Conservation (phyloP, 2,329 filamentous ascomycete species). For the Fusarium graminum region DNA sequence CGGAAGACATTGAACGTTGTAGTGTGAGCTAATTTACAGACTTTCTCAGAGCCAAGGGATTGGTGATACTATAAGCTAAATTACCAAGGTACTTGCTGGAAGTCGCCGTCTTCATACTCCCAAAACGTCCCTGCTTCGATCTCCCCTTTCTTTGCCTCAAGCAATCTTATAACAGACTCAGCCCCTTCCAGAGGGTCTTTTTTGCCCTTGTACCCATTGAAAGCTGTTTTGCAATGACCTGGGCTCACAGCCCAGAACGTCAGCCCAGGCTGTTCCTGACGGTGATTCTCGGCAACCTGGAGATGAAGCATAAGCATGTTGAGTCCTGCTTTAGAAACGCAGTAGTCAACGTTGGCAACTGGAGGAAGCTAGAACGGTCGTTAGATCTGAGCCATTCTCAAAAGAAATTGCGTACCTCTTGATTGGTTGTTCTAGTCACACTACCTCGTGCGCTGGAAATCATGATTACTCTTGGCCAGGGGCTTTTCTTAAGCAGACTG, state of each 20-base stretch:
- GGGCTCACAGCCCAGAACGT: constrained; percentile 21
- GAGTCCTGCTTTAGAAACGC: constrained; percentile 11
- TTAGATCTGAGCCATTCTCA: not conserved
- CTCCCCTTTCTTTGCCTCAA: not conserved
- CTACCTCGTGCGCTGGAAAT: constrained; percentile 25
- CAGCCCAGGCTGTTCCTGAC: not conserved
- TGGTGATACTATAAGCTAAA: not conserved
- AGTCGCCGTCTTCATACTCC: constrained; percentile 7
- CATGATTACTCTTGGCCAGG: constrained; percentile 21
- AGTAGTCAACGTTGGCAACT: constrained; percentile 21
- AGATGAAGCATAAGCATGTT: constrained; percentile 22
- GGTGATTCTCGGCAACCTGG: not conserved
- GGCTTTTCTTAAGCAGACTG: not conserved
- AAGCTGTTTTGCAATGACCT: constrained; percentile 18
- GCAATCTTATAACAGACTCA: constrained; percentile 6
- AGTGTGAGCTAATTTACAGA: not conserved
- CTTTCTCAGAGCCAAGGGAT: too few species aligned
- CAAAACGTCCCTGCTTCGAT: constrained; percentile 15
- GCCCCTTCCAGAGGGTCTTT: constrained; percentile 13
- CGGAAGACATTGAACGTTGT: not conserved
- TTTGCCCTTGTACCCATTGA: constrained; percentile 13
- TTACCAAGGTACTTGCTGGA: constrained; percentile 20
- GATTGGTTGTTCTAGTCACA: not conserved
- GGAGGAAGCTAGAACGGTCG: constrained; percentile 3
- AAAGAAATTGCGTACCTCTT: not conserved